Base-by-base conservation (phyloP, 2,329 filamentous ascomycete genomes). In the Pseudocercospora ulei region DNA sequence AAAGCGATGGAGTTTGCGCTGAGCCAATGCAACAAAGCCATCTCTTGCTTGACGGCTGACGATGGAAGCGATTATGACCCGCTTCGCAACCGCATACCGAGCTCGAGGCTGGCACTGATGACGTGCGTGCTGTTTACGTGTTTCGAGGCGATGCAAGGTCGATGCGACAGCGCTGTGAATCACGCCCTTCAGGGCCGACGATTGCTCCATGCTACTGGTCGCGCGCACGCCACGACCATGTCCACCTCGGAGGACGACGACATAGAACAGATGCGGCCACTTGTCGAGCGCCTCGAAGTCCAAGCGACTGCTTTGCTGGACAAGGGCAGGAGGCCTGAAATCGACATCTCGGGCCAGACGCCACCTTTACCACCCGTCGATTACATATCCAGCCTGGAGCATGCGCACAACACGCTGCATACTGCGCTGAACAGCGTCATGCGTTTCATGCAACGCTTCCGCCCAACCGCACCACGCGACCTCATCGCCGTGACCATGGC, bases 101-200 rank as follows among this genome's bases (percentile, higher is more conserved):
- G 51, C 26, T 54, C 50, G 17, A 37, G 51, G 11, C 39, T 58
- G 9, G 52, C 54, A 8, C 39, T 59, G 18, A 56, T 51, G 8
- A 57, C 56, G 2, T 59, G 56, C 38, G 54, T 58, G 4, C 47
- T 59, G 7, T 59, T 58, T 26, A 59, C 56, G 4, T 57, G 55
- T 38, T 57, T 59, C 31, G 56, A 59, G 39, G 50, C 56, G 5
- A 54, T 58, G 53, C 56, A 58, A 44, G 56, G 56, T 11, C 50
- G 52, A n/a, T 56, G 53, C 39, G 56, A 58, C 38, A 56, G 54
- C 23, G 56, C 56, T 6, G 55, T 58, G n/a, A 54, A 53, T 16
- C 55, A 58, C 27, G 56, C 56, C 3, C 40, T 57, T 2, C 56
- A 58, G 35, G 56, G 56, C 4, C 36, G 51, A 27, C 47, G 50